Base-by-base conservation (phyloP, 208 protist species). In the Phytomonas serpens region DNA sequence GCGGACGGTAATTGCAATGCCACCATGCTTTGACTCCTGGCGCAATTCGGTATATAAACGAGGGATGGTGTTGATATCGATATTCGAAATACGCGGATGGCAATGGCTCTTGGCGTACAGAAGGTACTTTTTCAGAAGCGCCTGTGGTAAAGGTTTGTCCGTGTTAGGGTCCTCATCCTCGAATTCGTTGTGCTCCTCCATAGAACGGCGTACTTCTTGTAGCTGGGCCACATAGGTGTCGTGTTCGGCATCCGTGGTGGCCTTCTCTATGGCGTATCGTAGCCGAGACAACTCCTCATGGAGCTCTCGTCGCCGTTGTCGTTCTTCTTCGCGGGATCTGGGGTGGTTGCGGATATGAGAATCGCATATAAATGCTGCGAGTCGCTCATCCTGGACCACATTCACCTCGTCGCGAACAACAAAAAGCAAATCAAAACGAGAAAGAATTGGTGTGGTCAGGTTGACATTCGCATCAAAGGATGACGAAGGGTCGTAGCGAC, bases 361-460 rank as follows among this genome's bases (percentile, higher is more conserved):
- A 70, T 91, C 61, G 33, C 98, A 96, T 23, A 99, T 98, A 78
- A 99, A 99, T 11, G 75, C 65, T 0, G 98, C 98, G 31, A 99
- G 84, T 23, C 87, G 78, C 66, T 93, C 85, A 79, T 99, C 99
- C 19, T 89, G 73, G 61, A 97, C 89, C n/a, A 95, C 92, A 68
- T 99, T 97, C 10, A 99, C 95, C 66, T 88, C 90, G 81, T 99
- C 99, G 32, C 90, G 85, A 33, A 99, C 96, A 61, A 95, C 92
- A 74, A 95, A 97, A 34, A 97, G 78, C 27, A 97, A 78, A 61
- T 97, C 92, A 72, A 99, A 99, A 73, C 99, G 98, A n/a, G 98
- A 99, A 42, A 99, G 81, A 77, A 99, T 99, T 11, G 99, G 98
- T 64, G 99, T 98, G 0, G 98, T 98, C 27, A 99, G 88, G 72